Base-by-base conservation (phyloP, 2,329 filamentous ascomycete species). In the Fusarium pseudocircinatum region DNA sequence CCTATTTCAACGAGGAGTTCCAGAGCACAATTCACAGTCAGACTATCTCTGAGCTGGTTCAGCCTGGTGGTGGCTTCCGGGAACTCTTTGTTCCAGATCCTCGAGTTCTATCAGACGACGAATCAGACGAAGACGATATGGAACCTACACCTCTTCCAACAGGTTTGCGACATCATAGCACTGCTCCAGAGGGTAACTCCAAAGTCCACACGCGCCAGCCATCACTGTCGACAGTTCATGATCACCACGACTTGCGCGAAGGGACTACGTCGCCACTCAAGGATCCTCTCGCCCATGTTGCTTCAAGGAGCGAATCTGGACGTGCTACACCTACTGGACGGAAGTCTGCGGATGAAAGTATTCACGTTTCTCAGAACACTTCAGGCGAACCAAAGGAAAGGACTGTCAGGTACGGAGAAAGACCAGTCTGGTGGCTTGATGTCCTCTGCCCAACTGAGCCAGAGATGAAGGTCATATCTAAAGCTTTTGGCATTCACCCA, bases 1-100 rank as follows among this genome's bases (percentile, higher is more conserved):
- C 96, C 0, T 99, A 99, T 82, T 99, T 99, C 87, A 98, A 98
- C 81, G 96, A 98, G 80, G 94, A 97, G 72, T 94, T 98, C 63
- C 93, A 94, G 78, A 97, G 94, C 81, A 99, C 96, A 1, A 97
- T 99, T 70, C 96, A 99, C 82, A 96, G 95, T 68, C 94, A 97
- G 82, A 96, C 93, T 1, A 97, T 99, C 64, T 97, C 95, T 6
- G 96, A 98, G 80, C 88, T 99, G 26, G 89, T 97, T 14, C 95
- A 97, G 75, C 92, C 94, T 1, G 96, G 94, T 11, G 89, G 92
- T 68, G 93, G 89, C 47, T 99, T 99, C 81, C 88, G 88, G 67
- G 94, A 97, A 76, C 88, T 99, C 1, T 99, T 99, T 79, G 89
- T 97, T 28, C 96, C 96, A 2, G 94, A 98, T 70, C 95, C 93